These are phyloP conservation scores for Marvania coccoides DNA, from an alignment of 139 green algal genomes.

Conservation along the genomic window DNA sequence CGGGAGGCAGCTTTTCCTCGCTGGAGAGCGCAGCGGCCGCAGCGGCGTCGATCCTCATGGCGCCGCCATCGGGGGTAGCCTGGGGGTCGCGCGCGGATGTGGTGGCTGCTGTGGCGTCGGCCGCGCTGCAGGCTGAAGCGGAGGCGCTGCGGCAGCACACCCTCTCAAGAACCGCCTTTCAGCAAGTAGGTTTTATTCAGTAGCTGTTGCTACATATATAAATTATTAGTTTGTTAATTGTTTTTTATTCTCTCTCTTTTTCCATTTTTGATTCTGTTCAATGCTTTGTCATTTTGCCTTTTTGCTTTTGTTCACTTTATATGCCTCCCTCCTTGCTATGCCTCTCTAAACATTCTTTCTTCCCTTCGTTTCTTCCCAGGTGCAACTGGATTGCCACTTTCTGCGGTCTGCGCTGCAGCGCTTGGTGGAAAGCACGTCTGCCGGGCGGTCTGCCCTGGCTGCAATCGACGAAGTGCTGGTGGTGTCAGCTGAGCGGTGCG, in stretches of 20 bases:
- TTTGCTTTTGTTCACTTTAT: no score
- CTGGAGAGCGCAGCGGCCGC: background rate
- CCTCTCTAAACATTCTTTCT: no score
- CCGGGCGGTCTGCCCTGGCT: conserved; percentile 29
- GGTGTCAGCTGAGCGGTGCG: conserved; percentile 57
- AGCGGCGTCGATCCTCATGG: background rate
- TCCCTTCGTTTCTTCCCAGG: no score
- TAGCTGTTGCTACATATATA: no score
- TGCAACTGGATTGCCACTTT: conserved; percentile 77
- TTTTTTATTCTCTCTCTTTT: no score
- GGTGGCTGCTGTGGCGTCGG: background rate
- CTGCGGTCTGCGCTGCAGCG: conserved; percentile 43
- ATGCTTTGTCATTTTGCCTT: no score
- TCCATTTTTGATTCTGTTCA: no score
- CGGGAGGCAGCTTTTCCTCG: background rate
- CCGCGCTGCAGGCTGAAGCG: background rate
- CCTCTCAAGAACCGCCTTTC: background rate
- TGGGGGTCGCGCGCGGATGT: background rate
- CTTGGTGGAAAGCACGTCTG: conserved; percentile 28
- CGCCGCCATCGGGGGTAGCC: no score
- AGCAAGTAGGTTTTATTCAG: no score
- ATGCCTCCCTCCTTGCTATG: no score
- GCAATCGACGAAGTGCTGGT: conserved; percentile 68
- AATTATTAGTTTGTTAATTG: no score
- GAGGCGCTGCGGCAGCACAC: background rate